Evolutionary conservation across 2,329 filamentous ascomycete genomes (phyloP).

Genomic region (Tolypocladium amazonense): DNA sequence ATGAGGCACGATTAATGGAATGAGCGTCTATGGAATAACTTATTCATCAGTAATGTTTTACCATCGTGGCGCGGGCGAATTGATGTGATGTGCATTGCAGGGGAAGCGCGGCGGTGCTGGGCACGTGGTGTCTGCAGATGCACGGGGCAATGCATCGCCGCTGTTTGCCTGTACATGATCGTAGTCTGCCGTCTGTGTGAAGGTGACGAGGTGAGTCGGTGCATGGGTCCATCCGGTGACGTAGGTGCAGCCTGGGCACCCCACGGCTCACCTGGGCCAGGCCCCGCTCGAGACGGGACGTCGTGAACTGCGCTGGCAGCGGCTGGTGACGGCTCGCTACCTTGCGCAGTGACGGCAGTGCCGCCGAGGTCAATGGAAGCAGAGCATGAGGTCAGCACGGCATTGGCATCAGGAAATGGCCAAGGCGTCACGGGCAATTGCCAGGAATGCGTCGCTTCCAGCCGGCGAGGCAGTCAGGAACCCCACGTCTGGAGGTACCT

Average conservation of each 20-base stretch:
- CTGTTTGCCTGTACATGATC: too few species aligned
- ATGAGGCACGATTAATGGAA: not conserved
- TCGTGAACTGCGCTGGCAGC: not conserved
- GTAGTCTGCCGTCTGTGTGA: not conserved
- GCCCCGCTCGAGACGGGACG: not conserved
- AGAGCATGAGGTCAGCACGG: not conserved
- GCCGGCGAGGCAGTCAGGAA: not conserved
- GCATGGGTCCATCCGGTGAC: not conserved
- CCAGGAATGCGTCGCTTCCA: not conserved
- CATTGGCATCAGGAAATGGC: not conserved
- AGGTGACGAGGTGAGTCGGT: not conserved
- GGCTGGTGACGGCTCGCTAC: not conserved
- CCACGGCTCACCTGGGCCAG: not conserved
- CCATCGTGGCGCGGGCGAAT: not conserved
- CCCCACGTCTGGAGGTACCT: not conserved
- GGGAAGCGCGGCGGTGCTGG: not conserved
- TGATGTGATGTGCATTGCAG: not conserved
- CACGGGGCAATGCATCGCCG: too few species aligned
- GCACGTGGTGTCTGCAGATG: too few species aligned
- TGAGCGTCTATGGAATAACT: not conserved
- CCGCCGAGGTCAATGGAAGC: not conserved
- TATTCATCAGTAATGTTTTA: not conserved
- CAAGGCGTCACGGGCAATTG: not conserved
- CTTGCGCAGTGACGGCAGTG: not conserved
- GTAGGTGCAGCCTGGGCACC: not conserved